Percentiles rank a stretch among this genome's conserved stretches.
phyloP scores from a whole-genome alignment of 768 basidiomycete genomes.

The Hygrocybe coccinea region DNA sequence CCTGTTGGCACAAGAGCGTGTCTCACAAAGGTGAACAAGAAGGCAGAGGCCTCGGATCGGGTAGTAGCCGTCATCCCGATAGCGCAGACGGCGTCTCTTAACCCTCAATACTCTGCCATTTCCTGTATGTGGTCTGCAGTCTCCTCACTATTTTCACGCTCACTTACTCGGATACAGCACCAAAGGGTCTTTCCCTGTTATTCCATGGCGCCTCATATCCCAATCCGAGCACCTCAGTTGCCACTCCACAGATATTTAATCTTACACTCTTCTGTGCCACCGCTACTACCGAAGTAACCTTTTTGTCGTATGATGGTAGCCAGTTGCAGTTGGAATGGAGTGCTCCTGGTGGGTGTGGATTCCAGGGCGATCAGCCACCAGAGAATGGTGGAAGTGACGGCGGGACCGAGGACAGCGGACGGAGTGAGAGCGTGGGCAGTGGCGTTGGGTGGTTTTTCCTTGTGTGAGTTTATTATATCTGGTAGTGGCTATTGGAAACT shows the following conservation, averaged over 20 bases:
- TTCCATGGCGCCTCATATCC: conserved; percentile 64
- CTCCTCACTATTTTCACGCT: conserved; percentile 11
- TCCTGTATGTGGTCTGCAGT: conserved; percentile 34
- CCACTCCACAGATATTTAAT: conserved; percentile 53
- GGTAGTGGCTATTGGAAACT: background rate
- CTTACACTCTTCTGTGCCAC: conserved; percentile 57
- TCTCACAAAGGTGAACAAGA: conserved; percentile 61
- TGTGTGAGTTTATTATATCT: conserved; percentile 41
- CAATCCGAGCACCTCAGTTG: conserved; percentile 37
- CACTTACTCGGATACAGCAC: conserved; percentile 33
- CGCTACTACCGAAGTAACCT: conserved; percentile 41
- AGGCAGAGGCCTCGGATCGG: conserved; percentile 49
- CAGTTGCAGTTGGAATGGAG: conserved; percentile 58
- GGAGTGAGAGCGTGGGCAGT: conserved; percentile 49
- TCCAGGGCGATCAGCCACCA: conserved; percentile 11
- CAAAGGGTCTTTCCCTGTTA: conserved; percentile 50
- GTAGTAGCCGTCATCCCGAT: conserved; percentile 74
- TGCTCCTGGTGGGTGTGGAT: conserved; percentile 53
- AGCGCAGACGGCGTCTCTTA: conserved; percentile 39
- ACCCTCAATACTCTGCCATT: conserved; percentile 29
- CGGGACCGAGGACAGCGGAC: background rate
- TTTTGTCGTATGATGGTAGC: conserved; percentile 58
- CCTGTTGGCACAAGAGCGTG: conserved; percentile 65
- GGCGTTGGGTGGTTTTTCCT: conserved; percentile 89
- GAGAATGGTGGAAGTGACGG: conserved; percentile 20